Conservation (phyloP, 2,329 filamentous ascomycete genomes). For the Ophiocordyceps australis region DNA sequence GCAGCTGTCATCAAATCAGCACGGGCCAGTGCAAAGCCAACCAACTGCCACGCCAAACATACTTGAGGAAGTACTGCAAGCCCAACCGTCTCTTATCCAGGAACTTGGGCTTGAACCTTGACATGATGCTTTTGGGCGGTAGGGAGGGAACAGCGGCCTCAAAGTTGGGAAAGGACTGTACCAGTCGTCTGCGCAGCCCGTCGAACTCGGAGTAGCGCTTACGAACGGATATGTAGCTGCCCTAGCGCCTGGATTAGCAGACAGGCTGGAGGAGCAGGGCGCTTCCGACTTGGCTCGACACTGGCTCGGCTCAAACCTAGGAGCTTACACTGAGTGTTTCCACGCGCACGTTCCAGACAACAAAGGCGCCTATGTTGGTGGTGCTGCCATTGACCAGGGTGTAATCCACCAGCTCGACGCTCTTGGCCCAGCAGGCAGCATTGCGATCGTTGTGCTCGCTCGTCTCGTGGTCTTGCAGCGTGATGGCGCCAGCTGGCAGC, state of each 20-base stretch:
- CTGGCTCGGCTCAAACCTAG: too few species aligned
- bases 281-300: too few species aligned
- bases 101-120: slow-evolving; percentile 69
- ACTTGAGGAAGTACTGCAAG: slow-evolving; percentile 89
- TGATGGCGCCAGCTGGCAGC: slow-evolving; percentile 33
- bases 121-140: slow-evolving; percentile 81
- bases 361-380: slow-evolving; percentile 64
- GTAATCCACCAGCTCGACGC: slow-evolving; percentile 39
- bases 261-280: not conserved
- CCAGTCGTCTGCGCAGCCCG: slow-evolving; percentile 53
- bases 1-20: slow-evolving; percentile 5
- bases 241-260: slow-evolving; percentile 17
- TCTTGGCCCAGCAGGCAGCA: slow-evolving; percentile 45
- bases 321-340: slow-evolving; percentile 69
- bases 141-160: slow-evolving; percentile 73
- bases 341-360: slow-evolving; percentile 84
- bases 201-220: slow-evolving; percentile 91
- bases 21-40: not conserved
- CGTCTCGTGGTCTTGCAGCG: slow-evolving; percentile 42
- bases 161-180: slow-evolving; percentile 69
- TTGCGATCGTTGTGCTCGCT: slow-evolving; percentile 30
- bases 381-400: slow-evolving; percentile 37
- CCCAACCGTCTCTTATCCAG: slow-evolving; percentile 69
- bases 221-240: slow-evolving; percentile 41
- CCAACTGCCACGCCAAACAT: slow-evolving; percentile 15